Evolutionary conservation across 208 protist genomes (phyloP), one percentile per base, ranked within the genome.

Genomic region (Crithidia bombi): DNA sequence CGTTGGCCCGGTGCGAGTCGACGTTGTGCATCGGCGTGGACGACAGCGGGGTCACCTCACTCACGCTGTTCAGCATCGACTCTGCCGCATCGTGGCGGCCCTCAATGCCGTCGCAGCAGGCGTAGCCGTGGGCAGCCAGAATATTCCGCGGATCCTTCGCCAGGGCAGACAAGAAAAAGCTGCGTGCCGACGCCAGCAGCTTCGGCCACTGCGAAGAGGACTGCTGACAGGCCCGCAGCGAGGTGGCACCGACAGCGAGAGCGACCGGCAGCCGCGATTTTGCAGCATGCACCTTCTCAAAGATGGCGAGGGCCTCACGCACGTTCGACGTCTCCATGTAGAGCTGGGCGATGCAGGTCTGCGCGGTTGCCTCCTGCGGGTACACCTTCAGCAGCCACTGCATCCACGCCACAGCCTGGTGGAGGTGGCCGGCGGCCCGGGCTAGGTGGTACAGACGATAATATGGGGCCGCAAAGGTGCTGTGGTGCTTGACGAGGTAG

Each of bases 381-480:
- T 83, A 26, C 55, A 92, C 81, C 76, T 91, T 80, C 50, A 82
- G 67, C 59, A 96, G 78, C 59, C 91, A 79, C 46, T 85, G 79
- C 59, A 94, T 78, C 91, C 91, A 96, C 62, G 82, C 78, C 28
- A 94, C 81, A n/a, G 91, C 75, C 75, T 94, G 83, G 61, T 76
- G 73, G 28, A 79, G 51, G 38, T 81, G 69, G 17, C 84, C 84
- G 15, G 81, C 85, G 33, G 65, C 65, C 70, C 79, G 83, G n/a
- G 85, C 81, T 50, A 96, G 68, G 39, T 65, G 46, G 72, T 91
- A 68, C 15, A 96, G 75, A 25, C 91, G 88, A 54, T 93, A 81
- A 66, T 94, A 96, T 12, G 91, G 81, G 21, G 80, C 64, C 3
- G 59, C 52, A 49, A 94, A 93, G 78, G 73, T 75, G 56, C 81